Percentiles rank a stretch among this genome's conserved stretches.
Evolutionary conservation across 768 basidiomycete genomes (phyloP).

Genomic region (Suillus brevipes): DNA sequence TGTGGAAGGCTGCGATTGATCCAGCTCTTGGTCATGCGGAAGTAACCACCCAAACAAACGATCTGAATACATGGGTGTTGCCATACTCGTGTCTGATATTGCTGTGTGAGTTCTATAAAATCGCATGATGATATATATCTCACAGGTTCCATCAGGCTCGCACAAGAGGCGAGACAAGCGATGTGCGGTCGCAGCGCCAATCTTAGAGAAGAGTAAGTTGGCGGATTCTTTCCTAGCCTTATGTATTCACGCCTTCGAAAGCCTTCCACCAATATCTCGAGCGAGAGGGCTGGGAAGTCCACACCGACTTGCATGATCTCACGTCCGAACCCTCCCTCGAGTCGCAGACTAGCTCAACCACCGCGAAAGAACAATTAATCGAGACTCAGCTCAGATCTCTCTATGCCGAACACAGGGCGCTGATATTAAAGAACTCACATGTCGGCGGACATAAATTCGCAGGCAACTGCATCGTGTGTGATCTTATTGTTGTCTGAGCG

Average conservation of each 20-base stretch:
- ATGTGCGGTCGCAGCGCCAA: conserved; percentile 84
- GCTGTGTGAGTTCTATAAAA: conserved; percentile 62
- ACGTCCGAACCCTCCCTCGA: conserved; percentile 34
- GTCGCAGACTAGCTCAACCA: conserved; percentile 33
- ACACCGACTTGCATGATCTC: conserved; percentile 70
- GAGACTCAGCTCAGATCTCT: conserved; percentile 46
- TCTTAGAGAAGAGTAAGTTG: conserved; percentile 69
- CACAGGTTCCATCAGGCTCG: conserved; percentile 57
- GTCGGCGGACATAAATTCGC: conserved; percentile 93
- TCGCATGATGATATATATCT: conserved; percentile 5
- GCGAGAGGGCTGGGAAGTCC: conserved; percentile 69
- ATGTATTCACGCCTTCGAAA: conserved; percentile 27
- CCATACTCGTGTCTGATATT: conserved; percentile 91
- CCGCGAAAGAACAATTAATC: conserved; percentile 48
- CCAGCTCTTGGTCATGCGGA: conserved; percentile 55
- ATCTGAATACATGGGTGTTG: conserved; percentile 71
- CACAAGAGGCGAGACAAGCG: conserved; percentile 93
- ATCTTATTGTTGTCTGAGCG: not conserved
- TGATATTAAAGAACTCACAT: conserved; percentile 87
- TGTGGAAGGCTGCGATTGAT: conserved; percentile 67
- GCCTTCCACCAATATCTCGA: conserved; percentile 67
- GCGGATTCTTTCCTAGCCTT: not conserved
- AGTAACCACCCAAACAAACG: conserved; percentile 41
- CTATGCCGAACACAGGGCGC: conserved; percentile 61
- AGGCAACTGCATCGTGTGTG: conserved; percentile 84